Percentiles rank a stretch among this genome's conserved stretches.
Evolutionary conservation across 768 basidiomycete genomes (phyloP).

Genomic region (Rhizopogon vulgaris): DNA sequence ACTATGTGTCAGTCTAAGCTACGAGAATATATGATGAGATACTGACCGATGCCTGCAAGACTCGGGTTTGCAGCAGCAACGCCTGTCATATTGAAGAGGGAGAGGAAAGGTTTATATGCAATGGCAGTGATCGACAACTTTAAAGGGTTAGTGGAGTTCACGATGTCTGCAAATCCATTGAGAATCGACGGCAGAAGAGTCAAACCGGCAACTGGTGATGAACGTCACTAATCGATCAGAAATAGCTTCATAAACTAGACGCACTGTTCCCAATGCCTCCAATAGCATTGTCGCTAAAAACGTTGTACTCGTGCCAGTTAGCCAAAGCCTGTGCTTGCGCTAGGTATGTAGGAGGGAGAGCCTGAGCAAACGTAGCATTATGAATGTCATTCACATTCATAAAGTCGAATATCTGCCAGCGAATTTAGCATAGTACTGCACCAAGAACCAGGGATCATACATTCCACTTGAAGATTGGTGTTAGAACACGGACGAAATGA

Average conservation of each 20-base stretch:
- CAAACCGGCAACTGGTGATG: slow-evolving; percentile 52
- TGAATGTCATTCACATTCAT: slow-evolving; percentile 72
- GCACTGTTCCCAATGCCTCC: slow-evolving; percentile 64
- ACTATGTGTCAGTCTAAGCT: background rate
- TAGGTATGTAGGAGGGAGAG: slow-evolving; percentile 44
- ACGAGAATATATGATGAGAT: background rate
- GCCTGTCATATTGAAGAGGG: slow-evolving; percentile 73
- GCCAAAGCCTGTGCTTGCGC: slow-evolving; percentile 55
- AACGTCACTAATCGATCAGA: background rate
- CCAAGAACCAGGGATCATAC: slow-evolving; percentile 20
- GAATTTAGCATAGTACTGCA: background rate
- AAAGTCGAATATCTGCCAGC: slow-evolving; percentile 55
- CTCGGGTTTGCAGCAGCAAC: slow-evolving; percentile 42
- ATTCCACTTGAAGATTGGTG: slow-evolving; percentile 33
- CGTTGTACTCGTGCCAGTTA: slow-evolving; percentile 67
- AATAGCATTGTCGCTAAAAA: slow-evolving; percentile 49
- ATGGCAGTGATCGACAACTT: slow-evolving; percentile 56
- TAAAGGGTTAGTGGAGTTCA: slow-evolving; percentile 41
- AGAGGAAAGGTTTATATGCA: slow-evolving; percentile 75
- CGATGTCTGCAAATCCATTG: slow-evolving; percentile 44
- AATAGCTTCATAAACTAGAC: slow-evolving; percentile 2
- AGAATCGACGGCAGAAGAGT: slow-evolving; percentile 60
- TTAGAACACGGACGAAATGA: slow-evolving; percentile 5
- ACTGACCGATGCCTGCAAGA: slow-evolving; percentile 53
- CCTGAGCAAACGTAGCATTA: slow-evolving; percentile 44